These are phyloP conservation scores for Colletotrichum horii DNA, from an alignment of 2,329 filamentous ascomycete species.

Conservation along the genomic window DNA sequence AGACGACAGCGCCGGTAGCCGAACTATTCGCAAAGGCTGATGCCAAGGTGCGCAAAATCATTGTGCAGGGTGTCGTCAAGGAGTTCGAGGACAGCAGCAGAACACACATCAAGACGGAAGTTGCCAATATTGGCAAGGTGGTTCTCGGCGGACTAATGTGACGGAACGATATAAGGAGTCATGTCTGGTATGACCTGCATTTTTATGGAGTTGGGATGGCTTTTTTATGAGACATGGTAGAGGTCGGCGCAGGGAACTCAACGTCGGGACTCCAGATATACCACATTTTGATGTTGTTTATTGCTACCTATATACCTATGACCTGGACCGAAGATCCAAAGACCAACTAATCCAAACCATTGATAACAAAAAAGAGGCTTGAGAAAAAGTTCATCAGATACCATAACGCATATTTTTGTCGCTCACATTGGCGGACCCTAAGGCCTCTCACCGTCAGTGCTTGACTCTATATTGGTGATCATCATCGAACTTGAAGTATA, in stretches of 20 bases:
- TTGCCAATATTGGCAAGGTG: constrained; percentile 85
- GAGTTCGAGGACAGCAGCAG: constrained; percentile 93
- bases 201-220: constrained; percentile 16
- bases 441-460: constrained; percentile 72
- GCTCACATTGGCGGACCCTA: constrained; percentile 26
- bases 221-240: neutral
- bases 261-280: constrained; percentile 6
- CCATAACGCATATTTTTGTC: constrained; percentile 49
- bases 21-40: constrained; percentile 94
- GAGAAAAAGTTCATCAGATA: constrained; percentile 46
- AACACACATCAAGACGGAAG: constrained; percentile 76
- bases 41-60: constrained; percentile 82
- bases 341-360: neutral
- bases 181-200: constrained; percentile 16
- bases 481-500: constrained; percentile 64
- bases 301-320: neutral
- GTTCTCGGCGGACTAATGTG: constrained; percentile 86
- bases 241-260: neutral
- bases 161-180: constrained; percentile 16
- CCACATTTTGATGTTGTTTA: neutral
- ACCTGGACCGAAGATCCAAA: neutral
- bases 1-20: constrained; percentile 72
- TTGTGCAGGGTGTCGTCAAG: constrained; percentile 83
- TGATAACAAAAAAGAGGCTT: constrained; percentile 12
- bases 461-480: constrained; percentile 97